Base-by-base conservation (phyloP, 1,284 basidiomycete species). In the Ustilago esculenta region DNA sequence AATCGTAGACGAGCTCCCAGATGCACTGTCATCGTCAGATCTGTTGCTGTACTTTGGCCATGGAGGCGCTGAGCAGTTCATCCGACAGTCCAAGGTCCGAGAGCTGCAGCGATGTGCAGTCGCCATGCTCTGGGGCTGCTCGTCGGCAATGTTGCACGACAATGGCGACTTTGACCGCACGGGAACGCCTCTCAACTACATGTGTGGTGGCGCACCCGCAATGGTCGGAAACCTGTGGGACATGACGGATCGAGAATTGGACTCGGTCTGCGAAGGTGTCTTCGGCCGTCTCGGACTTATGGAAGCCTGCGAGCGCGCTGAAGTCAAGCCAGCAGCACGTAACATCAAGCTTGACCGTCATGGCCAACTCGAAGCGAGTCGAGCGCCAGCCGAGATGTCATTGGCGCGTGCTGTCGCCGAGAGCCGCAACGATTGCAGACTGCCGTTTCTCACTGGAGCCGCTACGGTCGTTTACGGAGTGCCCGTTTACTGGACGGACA, bases 91-190 rank as follows among this genome's bases (percentile, higher is more conserved):
- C 1, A 89, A 90, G 79, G 90, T 90, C 73, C 87, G 92, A 17
- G 87, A 90, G 64, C 85, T 98, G 20, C 86, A 87, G 4, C 86
- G 86, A 17, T 98, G 95, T 80, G 94, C 95, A 1, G 90, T 90
- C 10, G 90, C 92, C 0, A 96, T 99, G 93, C 87, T 99, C 8
- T 99, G 94, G 95, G 95, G 96, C 0, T 99, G 95, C 85, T 98
- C 95, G 0, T 96, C 93, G 0, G 96, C 94, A 15, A 84, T 87
- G 4, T 83, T 99, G 63, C 87, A 87, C 51, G 91, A 94, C 50
- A 91, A 93, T 87, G 95, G 95, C 11, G 92, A 95, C 60, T 94
- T 94, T 75, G 95, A 98, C 76, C 86, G 91, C 14, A 87, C 88
- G 14, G 95, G 95, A 9, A 98, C 92, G 17, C 92, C 96, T 0